Conservation (phyloP, 225 moss, liverwort and hornwort species). For the Marchantia polymorpha region DNA sequence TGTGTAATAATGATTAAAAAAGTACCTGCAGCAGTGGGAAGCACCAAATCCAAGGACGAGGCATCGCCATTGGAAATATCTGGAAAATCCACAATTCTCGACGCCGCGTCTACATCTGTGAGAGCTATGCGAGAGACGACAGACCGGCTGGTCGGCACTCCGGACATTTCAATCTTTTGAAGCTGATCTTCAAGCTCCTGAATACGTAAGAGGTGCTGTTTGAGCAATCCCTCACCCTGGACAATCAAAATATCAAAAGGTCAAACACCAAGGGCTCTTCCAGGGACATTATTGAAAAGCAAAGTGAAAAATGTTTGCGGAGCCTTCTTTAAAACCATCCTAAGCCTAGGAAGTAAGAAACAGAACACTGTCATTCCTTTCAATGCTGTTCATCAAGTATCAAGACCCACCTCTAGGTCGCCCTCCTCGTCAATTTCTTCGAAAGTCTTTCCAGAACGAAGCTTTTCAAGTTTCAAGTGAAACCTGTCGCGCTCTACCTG, state of each 20-base stretch:
- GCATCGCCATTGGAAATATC: constrained; percentile 14
- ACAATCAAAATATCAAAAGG: not conserved
- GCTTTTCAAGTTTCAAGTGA: constrained; percentile 74
- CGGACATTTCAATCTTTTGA: constrained; percentile 43
- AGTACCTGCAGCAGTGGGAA: constrained; percentile 30
- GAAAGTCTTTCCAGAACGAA: constrained; percentile 73
- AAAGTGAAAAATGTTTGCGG: not conserved
- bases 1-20: no score
- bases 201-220: constrained; percentile 67
- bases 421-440: constrained; percentile 68
- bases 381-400: not conserved
- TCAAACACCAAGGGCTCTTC: not conserved
- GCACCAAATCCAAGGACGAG: constrained; percentile 11
- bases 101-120: constrained; percentile 33
- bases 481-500: constrained; percentile 68
- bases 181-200: constrained; percentile 72
- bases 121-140: constrained; percentile 37
- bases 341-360: not conserved
- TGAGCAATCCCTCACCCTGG: constrained; percentile 65
- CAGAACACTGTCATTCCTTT: not conserved
- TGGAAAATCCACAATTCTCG: constrained; percentile 26
- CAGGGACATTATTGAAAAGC: not conserved
- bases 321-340: not conserved
- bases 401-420: constrained; percentile 41
- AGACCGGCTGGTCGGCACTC: constrained; percentile 47